Conservation (phyloP, 257 asterid genomes). For the Gynochthodes officinalis region DNA sequence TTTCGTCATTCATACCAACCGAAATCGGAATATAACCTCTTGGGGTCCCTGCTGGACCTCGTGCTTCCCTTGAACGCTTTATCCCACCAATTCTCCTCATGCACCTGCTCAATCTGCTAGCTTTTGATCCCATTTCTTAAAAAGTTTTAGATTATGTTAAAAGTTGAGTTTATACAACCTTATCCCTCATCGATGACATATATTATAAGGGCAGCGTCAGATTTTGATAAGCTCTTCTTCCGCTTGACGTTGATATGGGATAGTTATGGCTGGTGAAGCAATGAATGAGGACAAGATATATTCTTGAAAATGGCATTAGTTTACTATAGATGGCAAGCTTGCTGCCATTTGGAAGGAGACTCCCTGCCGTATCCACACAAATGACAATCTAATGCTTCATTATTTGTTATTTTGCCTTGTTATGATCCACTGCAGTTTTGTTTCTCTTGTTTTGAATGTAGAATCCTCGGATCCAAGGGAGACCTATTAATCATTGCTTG, state of each 20-base stretch:
- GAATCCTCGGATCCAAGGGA: too few relatives aligned
- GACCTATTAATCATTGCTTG: too few relatives aligned
- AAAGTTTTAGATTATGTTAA: too few relatives aligned
- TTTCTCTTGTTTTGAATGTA: too few relatives aligned
- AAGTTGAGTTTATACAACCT: too few relatives aligned
- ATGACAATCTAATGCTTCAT: not conserved
- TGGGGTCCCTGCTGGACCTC: conserved; percentile 26
- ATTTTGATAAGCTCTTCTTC: not conserved
- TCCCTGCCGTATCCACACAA: conserved; percentile 7
- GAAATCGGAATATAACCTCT: conserved; percentile 59
- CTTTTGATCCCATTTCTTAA: conserved; percentile 38
- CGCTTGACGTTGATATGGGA: not conserved
- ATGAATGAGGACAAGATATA: not conserved
- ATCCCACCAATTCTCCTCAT: conserved; percentile 15
- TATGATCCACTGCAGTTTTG: too few relatives aligned
- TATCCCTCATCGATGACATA: too few relatives aligned
- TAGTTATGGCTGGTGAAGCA: too few relatives aligned
- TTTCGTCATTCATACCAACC: conserved; percentile 45
- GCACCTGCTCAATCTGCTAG: conserved; percentile 33
- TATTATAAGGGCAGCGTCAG: too few relatives aligned
- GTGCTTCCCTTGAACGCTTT: conserved; percentile 20
- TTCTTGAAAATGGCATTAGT: not conserved
- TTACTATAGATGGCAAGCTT: too few relatives aligned
- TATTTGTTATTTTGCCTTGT: too few relatives aligned
- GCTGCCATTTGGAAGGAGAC: not conserved